A percentile compares a stretch with the other conserved stretches of the same genome.
Conservation (phyloP, 371 early-diverging fungal species). For the Coemansia linderi region DNA sequence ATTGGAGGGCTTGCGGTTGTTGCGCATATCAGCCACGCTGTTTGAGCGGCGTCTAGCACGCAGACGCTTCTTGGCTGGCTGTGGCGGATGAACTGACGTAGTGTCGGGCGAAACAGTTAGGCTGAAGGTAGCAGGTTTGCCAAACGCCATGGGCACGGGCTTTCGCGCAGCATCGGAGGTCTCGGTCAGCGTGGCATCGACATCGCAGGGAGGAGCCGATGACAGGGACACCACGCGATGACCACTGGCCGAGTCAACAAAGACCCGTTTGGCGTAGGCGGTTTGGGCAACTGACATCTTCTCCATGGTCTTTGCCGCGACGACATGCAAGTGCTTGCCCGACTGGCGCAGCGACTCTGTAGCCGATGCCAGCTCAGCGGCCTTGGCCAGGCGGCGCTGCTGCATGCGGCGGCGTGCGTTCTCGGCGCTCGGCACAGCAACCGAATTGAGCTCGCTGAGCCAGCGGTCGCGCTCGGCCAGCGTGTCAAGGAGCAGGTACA, state of each 20-base stretch:
- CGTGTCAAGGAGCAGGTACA: slow-evolving; percentile 45
- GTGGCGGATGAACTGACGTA: not conserved
- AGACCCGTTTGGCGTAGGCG: slow-evolving; percentile 28
- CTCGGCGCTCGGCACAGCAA: slow-evolving; percentile 46
- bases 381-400: slow-evolving; percentile 29
- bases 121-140: slow-evolving; percentile 44
- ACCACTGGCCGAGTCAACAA: slow-evolving; percentile 21
- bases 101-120: slow-evolving; percentile 24
- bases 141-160: slow-evolving; percentile 43
- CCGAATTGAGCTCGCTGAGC: slow-evolving; percentile 32
- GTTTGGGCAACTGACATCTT: slow-evolving; percentile 18
- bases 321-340: slow-evolving; percentile 25
- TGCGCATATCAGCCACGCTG: slow-evolving; percentile 28
- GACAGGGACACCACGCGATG: slow-evolving; percentile 16
- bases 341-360: slow-evolving; percentile 30
- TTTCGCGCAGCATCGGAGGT: slow-evolving; percentile 9
- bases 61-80: slow-evolving; percentile 34
- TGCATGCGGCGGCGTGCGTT: slow-evolving; percentile 34
- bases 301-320: slow-evolving; percentile 20
- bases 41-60: slow-evolving; percentile 19
- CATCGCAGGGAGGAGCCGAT: not conserved
- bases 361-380: slow-evolving; percentile 21
- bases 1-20: slow-evolving; percentile 15
- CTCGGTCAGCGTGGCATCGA: slow-evolving; percentile 33
- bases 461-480: slow-evolving; percentile 43